Percentiles rank a stretch among this genome's conserved stretches.
phyloP scores from a whole-genome alignment of 768 basidiomycete genomes.

The Podaxis sp. region DNA sequence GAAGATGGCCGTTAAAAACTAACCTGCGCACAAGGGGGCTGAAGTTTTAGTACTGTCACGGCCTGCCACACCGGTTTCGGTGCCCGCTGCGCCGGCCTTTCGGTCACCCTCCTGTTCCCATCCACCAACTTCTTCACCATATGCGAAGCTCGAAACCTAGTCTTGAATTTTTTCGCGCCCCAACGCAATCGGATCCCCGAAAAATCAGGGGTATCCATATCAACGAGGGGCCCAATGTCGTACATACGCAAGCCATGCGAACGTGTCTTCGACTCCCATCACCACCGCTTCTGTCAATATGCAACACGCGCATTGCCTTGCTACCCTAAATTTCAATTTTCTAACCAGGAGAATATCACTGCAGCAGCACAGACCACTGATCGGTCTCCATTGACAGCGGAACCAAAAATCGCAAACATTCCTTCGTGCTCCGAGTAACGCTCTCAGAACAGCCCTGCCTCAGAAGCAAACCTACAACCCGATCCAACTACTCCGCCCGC shows the following conservation, averaged over 20 bases:
- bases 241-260: background rate
- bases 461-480: slow-evolving; percentile 48
- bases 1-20: slow-evolving; percentile 16
- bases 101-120: background rate
- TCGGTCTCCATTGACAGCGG: no score
- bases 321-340: background rate
- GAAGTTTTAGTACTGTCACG: slow-evolving; percentile 23
- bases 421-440: background rate
- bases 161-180: background rate
- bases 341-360: background rate
- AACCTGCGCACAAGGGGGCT: slow-evolving; percentile 9
- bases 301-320: background rate
- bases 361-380: background rate
- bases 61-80: slow-evolving; percentile 30
- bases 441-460: background rate
- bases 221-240: background rate
- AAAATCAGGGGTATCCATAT: background rate
- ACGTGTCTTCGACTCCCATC: background rate
- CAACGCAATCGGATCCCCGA: background rate
- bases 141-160: background rate
- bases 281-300: background rate
- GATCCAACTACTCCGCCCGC: slow-evolving; percentile 91
- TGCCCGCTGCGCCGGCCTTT: slow-evolving; percentile 24
- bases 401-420: background rate
- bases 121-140: background rate